Base-by-base conservation (phyloP, 129 eudicot genomes). In the Flaveria bidentis region DNA sequence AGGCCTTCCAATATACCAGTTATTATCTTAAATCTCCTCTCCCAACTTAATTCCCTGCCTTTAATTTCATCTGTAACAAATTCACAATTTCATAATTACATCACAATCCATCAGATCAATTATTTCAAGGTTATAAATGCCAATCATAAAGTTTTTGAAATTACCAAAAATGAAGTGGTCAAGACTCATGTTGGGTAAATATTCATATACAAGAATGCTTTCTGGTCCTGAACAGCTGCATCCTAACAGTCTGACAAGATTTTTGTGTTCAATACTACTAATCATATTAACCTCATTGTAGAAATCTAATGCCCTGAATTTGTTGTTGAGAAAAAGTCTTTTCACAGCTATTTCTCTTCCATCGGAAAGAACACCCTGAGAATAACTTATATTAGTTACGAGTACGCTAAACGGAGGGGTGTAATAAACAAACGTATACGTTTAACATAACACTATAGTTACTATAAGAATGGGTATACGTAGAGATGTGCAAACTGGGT, bases 341-440 rank as follows among this genome's bases (percentile, higher is more conserved):
- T 90, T 93, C 81, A 90, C 97, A 41, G 97, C 98, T 69, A 90
- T 90, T 64, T 93, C 98, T 70, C 98, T 84, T 36, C 97, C 98
- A 79, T 91, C 97, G 18, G 83, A 77, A 63, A 93, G 83, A 78
- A 78, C 89, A 42, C 97, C 98, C 96, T 90, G 84, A 67, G 63
- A 36, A 14, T 30, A 46, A 61, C 41, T 39, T 52, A 20, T 28
- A 33, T 44, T 42, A 67, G 65, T 46, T 33, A 16, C 33, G 1
- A 9, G 36, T 30, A 3, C 4, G 36, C 36, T 30, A 4, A 30
- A 2, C 36, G 36, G 36, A 30, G 36, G 36, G 5, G 5, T 30
- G 5, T 30, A 30, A 30, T 30, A 30, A 30, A 30, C 36, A 30
- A 30, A 30, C 4, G 36, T 30, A 0, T 30, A 30, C 36, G 36